Evolutionary conservation across 2,329 filamentous ascomycete species (phyloP), one percentile per base, ranked within the genome.

Genomic region (Talaromyces sp.): DNA sequence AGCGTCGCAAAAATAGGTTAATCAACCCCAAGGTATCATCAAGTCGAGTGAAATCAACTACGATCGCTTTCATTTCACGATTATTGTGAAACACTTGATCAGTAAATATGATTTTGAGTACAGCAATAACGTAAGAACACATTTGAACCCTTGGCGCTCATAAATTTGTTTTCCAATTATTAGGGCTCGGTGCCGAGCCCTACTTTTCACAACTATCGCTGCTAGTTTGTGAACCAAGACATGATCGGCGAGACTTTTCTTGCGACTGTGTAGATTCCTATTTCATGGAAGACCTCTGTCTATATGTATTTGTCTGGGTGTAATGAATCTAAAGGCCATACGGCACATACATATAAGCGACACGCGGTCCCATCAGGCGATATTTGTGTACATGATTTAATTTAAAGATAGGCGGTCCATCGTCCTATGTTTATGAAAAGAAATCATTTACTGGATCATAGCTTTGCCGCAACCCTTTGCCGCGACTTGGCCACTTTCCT

Each of bases 401-500:
- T 19, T 35, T 3, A 6, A 35, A 19, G 11, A 50, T 8, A 27
- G 27, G 19, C 1, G 7, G 27, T 19, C 24, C 14, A 31, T 31
- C n/a, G 7, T 31, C 9, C 22, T 16, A 31, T 33, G 16, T n/a
- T 33, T n/a, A 8, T n/a, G n/a, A 19, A 31, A 9, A 47, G 14
- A n/a, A 52, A n/a, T 31, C 24, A 31, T 33, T 11, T 31, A 27
- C 24, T 31, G 22, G n/a, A 80, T 79, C 10, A 82, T 82, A 39
- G 45, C 45, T 41, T 61, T 33, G 59, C 45, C 11, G 43, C 24
- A 16, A 41, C 24, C 37, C 13, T 54, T 56, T 56, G 60, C 41
- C 60, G 45, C 24, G 49, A 54, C 37, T 56, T 76, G 24, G 75
- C 72, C 52, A 75, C 70, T 27, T 71, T 73, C 45, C 74, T 73